A percentile compares a stretch with the other conserved stretches of the same genome.
phyloP scores from a whole-genome alignment of 2,329 filamentous ascomycete species.

The Sclerotinia glacialis region DNA sequence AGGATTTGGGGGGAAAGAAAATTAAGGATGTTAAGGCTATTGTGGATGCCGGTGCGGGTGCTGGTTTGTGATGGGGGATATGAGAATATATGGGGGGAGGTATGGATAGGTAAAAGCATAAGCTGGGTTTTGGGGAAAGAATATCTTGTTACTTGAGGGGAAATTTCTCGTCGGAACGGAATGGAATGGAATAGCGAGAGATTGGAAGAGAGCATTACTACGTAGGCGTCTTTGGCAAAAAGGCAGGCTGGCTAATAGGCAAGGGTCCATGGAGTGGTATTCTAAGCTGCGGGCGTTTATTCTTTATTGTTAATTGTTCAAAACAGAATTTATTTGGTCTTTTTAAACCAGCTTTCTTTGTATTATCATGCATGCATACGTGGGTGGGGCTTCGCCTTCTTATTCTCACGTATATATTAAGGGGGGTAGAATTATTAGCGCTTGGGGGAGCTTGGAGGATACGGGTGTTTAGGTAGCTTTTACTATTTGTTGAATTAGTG shows the following conservation, averaged over 20 bases:
- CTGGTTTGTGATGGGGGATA: too few species aligned
- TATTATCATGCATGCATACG: background rate
- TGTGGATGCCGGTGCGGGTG: background rate
- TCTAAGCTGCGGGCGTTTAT: background rate
- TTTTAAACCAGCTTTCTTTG: background rate
- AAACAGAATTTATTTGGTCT: background rate
- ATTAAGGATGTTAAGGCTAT: slow-evolving; percentile 23
- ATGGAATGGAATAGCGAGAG: background rate
- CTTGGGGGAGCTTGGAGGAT: too few species aligned
- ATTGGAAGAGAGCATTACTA: background rate
- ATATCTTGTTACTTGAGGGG: too few species aligned
- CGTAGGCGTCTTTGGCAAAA: background rate
- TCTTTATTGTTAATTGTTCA: too few species aligned
- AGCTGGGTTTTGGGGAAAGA: background rate
- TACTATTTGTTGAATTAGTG: background rate
- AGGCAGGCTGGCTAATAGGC: too few species aligned
- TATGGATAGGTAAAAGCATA: background rate
- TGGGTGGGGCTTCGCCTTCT: too few species aligned
- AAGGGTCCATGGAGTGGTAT: background rate
- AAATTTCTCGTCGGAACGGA: background rate
- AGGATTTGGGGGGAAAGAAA: slow-evolving; percentile 68
- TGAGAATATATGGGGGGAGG: too few species aligned
- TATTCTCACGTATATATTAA: background rate
- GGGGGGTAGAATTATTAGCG: too few species aligned
- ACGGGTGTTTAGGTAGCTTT: too few species aligned